Conservation (phyloP, 768 basidiomycete genomes). For the Rhodosporidiobolus odoratus region DNA sequence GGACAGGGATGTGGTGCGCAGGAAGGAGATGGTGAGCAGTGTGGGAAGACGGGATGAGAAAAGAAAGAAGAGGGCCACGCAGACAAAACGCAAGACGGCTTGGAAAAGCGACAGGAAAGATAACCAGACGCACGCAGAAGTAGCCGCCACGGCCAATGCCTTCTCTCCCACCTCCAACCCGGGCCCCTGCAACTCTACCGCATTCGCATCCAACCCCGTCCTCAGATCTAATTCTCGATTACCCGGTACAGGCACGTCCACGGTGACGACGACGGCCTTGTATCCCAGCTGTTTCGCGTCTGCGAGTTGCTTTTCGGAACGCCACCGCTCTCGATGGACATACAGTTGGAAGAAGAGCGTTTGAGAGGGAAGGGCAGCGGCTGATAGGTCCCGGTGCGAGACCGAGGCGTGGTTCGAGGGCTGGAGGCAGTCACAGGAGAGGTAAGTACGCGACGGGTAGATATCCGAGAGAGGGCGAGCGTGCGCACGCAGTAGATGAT, state of each 20-base stretch:
- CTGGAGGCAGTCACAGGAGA: not conserved
- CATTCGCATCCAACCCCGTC: slow-evolving; percentile 24
- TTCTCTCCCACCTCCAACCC: not conserved
- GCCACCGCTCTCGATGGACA: slow-evolving; percentile 29
- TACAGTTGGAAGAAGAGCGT: slow-evolving; percentile 36
- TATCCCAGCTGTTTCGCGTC: slow-evolving; percentile 23
- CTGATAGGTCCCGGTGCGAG: slow-evolving; percentile 13
- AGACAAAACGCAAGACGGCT: not conserved
- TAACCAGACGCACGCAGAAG: slow-evolving; percentile 15
- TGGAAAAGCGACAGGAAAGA: not conserved
- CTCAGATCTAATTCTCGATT: slow-evolving; percentile 29
- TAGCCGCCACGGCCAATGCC: slow-evolving; percentile 14
- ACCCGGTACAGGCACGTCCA: slow-evolving; percentile 46
- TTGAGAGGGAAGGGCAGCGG: not conserved
- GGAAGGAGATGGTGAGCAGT: not conserved
- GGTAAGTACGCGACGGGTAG: not conserved
- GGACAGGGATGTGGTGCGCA: too few species aligned
- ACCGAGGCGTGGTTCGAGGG: slow-evolving; percentile 19
- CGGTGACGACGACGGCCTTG: slow-evolving; percentile 47
- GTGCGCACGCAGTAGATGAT: slow-evolving; percentile 7
- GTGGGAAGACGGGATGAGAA: not conserved
- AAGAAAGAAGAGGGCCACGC: not conserved
- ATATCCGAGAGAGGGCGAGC: not conserved
- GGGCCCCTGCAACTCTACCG: slow-evolving; percentile 2
- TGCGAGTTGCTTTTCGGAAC: slow-evolving; percentile 17